Conservation (phyloP, 2,329 filamentous ascomycete species). For the Cadophora sp. region DNA sequence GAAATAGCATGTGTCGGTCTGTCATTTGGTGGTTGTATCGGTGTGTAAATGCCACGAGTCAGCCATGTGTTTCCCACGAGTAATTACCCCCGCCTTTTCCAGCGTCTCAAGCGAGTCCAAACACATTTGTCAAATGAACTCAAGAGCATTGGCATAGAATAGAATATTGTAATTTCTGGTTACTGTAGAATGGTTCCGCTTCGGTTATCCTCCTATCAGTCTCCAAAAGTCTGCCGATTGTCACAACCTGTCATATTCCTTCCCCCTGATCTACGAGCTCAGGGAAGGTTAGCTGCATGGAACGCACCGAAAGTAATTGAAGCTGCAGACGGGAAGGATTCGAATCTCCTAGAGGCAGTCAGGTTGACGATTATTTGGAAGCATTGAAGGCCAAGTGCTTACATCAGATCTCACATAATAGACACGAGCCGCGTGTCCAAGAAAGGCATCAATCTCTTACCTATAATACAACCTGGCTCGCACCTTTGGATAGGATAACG, state of each 20-base stretch:
- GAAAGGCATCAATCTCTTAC: neutral
- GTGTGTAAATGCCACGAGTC: neutral
- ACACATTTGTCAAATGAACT: neutral
- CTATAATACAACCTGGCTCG: neutral
- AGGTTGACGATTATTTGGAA: too few species aligned
- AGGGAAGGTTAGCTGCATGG: neutral
- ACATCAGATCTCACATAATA: neutral
- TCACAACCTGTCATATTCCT: neutral
- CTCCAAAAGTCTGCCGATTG: neutral
- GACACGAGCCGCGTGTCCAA: neutral
- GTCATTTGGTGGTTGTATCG: neutral
- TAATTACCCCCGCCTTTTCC: neutral
- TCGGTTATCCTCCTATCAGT: neutral
- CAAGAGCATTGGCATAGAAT: neutral
- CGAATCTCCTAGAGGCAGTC: neutral
- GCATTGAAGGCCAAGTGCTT: neutral
- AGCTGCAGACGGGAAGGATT: neutral
- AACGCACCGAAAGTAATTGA: neutral
- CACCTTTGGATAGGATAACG: too few species aligned
- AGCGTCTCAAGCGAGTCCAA: neutral
- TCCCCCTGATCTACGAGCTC: neutral
- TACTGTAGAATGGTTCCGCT: neutral
- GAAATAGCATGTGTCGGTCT: neutral
- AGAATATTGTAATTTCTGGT: neutral
- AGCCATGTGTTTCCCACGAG: neutral